Conservation (phyloP, 352 stramenopile genomes). For the Pythium dissimile region DNA sequence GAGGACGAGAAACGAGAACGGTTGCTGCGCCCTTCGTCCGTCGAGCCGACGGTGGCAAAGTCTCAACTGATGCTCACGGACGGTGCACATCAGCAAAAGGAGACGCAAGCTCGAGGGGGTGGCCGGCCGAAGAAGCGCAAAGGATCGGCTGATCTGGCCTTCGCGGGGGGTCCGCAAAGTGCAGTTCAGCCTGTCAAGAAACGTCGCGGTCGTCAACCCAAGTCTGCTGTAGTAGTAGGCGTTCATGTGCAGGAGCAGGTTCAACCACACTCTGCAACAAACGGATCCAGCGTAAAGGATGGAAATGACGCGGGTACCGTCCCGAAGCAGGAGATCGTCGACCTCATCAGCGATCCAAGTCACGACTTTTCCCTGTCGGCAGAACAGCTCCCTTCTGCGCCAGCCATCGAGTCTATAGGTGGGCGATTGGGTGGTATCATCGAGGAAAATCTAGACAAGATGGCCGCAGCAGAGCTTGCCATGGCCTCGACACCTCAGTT, state of each 20-base stretch:
- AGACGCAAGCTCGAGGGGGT: no score
- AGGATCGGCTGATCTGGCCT: slow-evolving; percentile 1
- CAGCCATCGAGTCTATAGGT: no score
- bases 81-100: no score
- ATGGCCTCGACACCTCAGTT: neutral
- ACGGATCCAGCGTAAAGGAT: neutral
- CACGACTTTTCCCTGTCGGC: neutral
- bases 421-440: neutral
- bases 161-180: neutral
- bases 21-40: slow-evolving; percentile 9
- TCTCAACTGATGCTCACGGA: no score
- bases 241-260: no score
- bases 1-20: slow-evolving; percentile 36
- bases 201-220: neutral
- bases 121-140: slow-evolving; percentile 4
- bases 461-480: neutral
- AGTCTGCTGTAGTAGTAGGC: no score
- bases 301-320: neutral
- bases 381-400: neutral
- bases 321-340: neutral
- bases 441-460: neutral
- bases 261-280: neutral
- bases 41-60: no score
- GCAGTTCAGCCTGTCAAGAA: slow-evolving; percentile 1
- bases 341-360: slow-evolving; percentile 4